A percentile compares a stretch with the other conserved stretches of the same genome.
These are phyloP conservation scores for Arthrobotrys conoides DNA, from an alignment of 2,329 filamentous ascomycete species.

Conservation along the genomic window DNA sequence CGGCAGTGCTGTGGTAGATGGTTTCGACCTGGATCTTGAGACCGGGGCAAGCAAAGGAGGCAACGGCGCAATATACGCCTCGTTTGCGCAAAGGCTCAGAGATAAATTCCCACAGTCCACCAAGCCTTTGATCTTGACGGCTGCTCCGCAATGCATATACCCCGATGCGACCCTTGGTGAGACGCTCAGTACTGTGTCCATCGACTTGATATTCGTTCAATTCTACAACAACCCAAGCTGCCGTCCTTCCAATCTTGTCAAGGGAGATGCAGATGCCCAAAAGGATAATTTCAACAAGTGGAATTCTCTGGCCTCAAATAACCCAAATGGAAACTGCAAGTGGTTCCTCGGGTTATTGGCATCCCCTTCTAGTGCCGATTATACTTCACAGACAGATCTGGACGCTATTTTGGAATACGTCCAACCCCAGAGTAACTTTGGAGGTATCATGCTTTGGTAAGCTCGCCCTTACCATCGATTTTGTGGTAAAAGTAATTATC, in stretches of 20 bases:
- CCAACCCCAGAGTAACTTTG: constrained; percentile 44
- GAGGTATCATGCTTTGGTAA: constrained; percentile 57
- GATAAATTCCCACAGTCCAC: constrained; percentile 65
- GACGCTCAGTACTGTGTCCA: constrained; percentile 3
- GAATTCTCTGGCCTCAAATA: constrained; percentile 35
- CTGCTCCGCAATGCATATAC: constrained; percentile 64
- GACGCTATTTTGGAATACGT: constrained; percentile 17
- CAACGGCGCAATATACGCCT: constrained; percentile 28
- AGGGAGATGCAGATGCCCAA: constrained; percentile 10
- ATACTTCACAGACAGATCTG: constrained; percentile 36
- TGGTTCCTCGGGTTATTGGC: constrained; percentile 53
- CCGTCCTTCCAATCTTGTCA: constrained; percentile 53
- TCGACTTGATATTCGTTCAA: constrained; percentile 69
- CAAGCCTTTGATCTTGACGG: constrained; percentile 64
- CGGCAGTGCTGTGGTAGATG: constrained; percentile 70
- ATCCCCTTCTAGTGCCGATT: constrained; percentile 25
- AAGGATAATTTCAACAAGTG: constrained; percentile 40
- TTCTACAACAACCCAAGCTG: constrained; percentile 69
- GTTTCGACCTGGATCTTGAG: constrained; percentile 68
- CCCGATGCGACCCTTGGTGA: constrained; percentile 45
- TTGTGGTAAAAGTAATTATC: neutral
- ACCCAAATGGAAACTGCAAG: constrained; percentile 8
- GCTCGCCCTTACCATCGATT: neutral
- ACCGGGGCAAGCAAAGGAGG: constrained; percentile 52
- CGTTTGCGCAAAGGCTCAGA: constrained; percentile 63